Evolutionary conservation across 495 filamentous ascomycete genomes (phyloP), one percentile per base, ranked within the genome.

Genomic region (Penicillium alfredii): DNA sequence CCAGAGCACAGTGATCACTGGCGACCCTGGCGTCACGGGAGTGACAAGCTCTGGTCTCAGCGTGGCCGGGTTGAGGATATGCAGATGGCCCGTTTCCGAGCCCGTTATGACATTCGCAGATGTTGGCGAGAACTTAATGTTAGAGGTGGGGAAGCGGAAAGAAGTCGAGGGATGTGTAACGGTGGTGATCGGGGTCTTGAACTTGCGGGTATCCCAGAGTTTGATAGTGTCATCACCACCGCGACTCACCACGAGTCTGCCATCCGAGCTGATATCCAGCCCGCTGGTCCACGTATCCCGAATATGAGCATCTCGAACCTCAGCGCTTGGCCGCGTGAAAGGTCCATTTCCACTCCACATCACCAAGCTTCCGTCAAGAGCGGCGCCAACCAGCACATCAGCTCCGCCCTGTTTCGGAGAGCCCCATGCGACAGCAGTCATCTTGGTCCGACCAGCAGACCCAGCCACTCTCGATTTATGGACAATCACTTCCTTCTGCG

Each of bases 181-280:
- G 2, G 79, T 82, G 20, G 78, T 84, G 11, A 98, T 71, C 4
- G 92, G 88, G 15, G 78, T 66, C 58, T 92, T 96, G 70, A 98
- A 92, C 53, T 96, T 98, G 31, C 92, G 78, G 3, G 82, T 96
- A 61, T 98, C 92, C 92, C 92, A 98, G 5, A 96, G 73, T 65
- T 83, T 84, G 45, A 86, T 83, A 0, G 73, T 88, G 60, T 94
- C 79, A 61, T 96, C 88, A 19, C 89, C 89, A 19, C 92, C 92
- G 47, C 87, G 71, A 6, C 86, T 94, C 9, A 94, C 80, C 0
- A 96, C 78, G 54, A 93, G 80, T 25, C 92, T 72, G 4, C 92
- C 92, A 59, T 98, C 92, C 1, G 78, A 61, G 51, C 92, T 97
- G 47, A 98, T 81, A 49, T 90, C 86, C n/a, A 97, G 59, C 1